These are phyloP conservation scores for Rubia yunnanensis DNA, from an alignment of 257 asterid species.

Conservation along the genomic window DNA sequence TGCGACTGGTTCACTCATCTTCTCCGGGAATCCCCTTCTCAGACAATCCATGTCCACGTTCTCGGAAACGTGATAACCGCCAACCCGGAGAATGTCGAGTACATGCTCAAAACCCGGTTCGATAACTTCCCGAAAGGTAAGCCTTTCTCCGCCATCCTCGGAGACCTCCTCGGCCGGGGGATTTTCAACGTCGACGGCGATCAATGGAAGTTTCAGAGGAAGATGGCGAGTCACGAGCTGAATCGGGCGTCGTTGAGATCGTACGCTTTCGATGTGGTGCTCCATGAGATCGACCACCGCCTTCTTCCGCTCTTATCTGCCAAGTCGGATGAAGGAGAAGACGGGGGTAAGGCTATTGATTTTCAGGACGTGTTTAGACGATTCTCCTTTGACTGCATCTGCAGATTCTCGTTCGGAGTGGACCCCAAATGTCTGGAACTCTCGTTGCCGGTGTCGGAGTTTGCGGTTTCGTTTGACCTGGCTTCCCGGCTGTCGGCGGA, in stretches of 20 bases:
- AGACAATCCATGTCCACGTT: slow-evolving; percentile 55
- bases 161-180: slow-evolving; percentile 40
- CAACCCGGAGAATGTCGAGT: slow-evolving; percentile 34
- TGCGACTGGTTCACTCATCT: slow-evolving; percentile 77
- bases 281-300: slow-evolving; percentile 28
- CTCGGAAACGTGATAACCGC: slow-evolving; percentile 48
- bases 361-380: slow-evolving; percentile 36
- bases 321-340: background rate
- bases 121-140: slow-evolving; percentile 38
- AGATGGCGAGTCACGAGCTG: slow-evolving; percentile 33
- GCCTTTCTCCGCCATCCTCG: slow-evolving; percentile 34
- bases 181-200: slow-evolving; percentile 47
- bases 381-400: slow-evolving; percentile 35
- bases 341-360: slow-evolving; percentile 18
- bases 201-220: slow-evolving; percentile 34
- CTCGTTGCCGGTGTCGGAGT: slow-evolving; percentile 28
- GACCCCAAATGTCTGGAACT: slow-evolving; percentile 38
- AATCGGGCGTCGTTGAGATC: slow-evolving; percentile 22
- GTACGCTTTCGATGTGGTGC: slow-evolving; percentile 31
- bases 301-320: slow-evolving; percentile 30
- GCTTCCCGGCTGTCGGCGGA: slow-evolving; percentile 40
- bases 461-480: slow-evolving; percentile 29
- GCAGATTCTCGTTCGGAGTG: slow-evolving; percentile 40
- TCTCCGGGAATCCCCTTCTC: slow-evolving; percentile 42
- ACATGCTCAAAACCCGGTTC: slow-evolving; percentile 32